Evolutionary conservation across 2,329 filamentous ascomycete genomes (phyloP).

Genomic region (Aspergillus sergii): DNA sequence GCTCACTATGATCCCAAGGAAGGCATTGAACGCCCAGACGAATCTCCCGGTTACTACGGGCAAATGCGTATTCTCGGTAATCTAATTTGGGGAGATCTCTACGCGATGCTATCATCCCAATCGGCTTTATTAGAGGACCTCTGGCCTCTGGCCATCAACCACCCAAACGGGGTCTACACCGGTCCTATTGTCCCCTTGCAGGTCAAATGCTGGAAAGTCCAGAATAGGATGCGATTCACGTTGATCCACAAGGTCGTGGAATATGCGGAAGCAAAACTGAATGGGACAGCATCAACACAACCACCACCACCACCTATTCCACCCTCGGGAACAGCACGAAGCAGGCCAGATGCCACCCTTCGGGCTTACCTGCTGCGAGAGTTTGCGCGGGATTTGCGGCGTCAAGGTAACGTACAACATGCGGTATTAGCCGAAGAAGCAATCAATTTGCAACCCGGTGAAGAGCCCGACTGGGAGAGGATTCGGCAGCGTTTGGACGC

Average conservation of each 20-base stretch:
- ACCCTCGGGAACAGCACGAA: background rate
- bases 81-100: constrained; percentile 34
- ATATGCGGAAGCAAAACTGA: constrained; percentile 7
- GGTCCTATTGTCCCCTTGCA: constrained; percentile 23
- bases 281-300: background rate
- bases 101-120: constrained; percentile 21
- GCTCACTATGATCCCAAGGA: constrained; percentile 20
- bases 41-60: constrained; percentile 25
- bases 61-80: constrained; percentile 32
- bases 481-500: background rate
- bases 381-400: background rate
- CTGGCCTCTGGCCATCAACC: constrained; percentile 32
- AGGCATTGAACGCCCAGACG: constrained; percentile 17
- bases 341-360: background rate
- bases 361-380: background rate
- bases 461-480: background rate
- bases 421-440: background rate
- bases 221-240: constrained; percentile 11
- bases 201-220: constrained; percentile 12
- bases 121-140: constrained; percentile 20
- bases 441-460: background rate
- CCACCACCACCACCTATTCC: background rate
- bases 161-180: constrained; percentile 31
- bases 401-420: background rate
- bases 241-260: constrained; percentile 12